Base-by-base conservation (phyloP, 2,329 filamentous ascomycete genomes). In the Fusarium domesticum region DNA sequence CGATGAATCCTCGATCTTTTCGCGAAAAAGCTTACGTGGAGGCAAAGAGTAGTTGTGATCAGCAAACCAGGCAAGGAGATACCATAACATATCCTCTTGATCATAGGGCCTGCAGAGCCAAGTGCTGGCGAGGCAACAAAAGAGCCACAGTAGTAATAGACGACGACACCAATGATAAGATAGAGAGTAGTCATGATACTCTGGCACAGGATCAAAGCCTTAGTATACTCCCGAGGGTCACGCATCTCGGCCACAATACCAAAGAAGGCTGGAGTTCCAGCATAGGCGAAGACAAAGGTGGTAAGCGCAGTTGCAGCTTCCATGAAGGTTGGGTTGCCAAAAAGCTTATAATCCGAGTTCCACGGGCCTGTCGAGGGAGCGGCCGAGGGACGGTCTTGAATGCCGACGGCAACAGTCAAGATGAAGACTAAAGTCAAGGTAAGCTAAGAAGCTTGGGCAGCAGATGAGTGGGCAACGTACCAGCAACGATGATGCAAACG, bases 71-170 rank as follows among this genome's bases (percentile, higher is more conserved):
- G 56, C 2, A 60, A 36, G 10, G 57, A 53, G 6, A 61, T 30
- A 4, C 68, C 70, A 40, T 74, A 74, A 37, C 58, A 62, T 12
- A 72, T 55, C 47, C 66, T 72, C 60, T 73, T 73, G 38, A 70
- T 57, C 2, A 53, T 42, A 1, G 35, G 8, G 3, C 70, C 70
- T 1, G 69, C 70, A 19, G 68, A 70, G 3, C 70, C 71, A 6
- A 74, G 64, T 5, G 70, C 69, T 0, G 71, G 71, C 0, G 68
- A 70, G 0, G 70, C 65, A 3, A 74, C 68, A 44, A 65, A 71
- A 0, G 66, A 68, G 0, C 71, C 71, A 48, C 67, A 71, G 50
- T 59, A 73, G 43, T 66, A 66, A 57, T 73, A 73, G 6, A 74
- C 64, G 0, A 72, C 67, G 5, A 61, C 47, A 6, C 53, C 54